These are phyloP conservation scores for Sporothrix protearum DNA, from an alignment of 2,329 filamentous ascomycete species.

Conservation along the genomic window DNA sequence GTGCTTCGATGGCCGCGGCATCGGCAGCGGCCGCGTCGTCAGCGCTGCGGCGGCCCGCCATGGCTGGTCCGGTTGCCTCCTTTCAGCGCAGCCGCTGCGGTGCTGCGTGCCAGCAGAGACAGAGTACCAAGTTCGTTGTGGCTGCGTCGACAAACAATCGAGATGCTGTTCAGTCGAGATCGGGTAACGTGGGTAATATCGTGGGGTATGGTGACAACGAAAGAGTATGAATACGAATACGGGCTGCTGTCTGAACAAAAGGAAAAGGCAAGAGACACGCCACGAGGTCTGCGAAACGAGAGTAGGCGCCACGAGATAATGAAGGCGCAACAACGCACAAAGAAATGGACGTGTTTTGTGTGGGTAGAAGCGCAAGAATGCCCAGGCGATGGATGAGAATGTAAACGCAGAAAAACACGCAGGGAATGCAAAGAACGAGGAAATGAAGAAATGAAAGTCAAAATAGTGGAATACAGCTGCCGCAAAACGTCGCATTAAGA, in stretches of 20 bases:
- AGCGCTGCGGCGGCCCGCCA: constrained; percentile 25
- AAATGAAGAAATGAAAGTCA: background rate
- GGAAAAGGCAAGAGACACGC: background rate
- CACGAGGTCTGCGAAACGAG: background rate
- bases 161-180: background rate
- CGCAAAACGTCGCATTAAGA: background rate
- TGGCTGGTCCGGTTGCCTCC: constrained; percentile 7
- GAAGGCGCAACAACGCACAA: background rate
- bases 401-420: background rate
- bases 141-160: background rate
- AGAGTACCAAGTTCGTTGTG: background rate
- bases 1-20: constrained; percentile 17
- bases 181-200: background rate
- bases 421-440: background rate
- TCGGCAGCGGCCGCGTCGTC: constrained; percentile 18
- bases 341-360: background rate
- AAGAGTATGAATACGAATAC: background rate
- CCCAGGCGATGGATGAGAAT: background rate
- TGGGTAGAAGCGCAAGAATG: background rate
- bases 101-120: background rate
- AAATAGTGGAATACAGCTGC: background rate
- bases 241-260: background rate
- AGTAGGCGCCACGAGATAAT: background rate
- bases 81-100: background rate
- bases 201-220: background rate